Percentiles rank a stretch among this genome's conserved stretches.
These are phyloP conservation scores for Tardiomyces digboiensis DNA, from an alignment of 1,139 yeast genomes.

Conservation along the genomic window DNA sequence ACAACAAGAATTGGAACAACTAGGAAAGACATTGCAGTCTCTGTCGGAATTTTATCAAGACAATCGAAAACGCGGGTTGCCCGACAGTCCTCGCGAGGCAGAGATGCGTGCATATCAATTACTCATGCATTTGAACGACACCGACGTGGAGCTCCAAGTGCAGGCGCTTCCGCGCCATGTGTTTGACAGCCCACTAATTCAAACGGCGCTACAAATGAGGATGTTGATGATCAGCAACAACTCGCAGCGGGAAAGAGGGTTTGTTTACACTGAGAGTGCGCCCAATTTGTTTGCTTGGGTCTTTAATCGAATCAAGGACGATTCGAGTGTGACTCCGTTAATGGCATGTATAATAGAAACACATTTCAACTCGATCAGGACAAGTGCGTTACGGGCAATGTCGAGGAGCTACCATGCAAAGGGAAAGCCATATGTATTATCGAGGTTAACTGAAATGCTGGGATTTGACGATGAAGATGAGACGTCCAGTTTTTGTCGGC, in stretches of 20 bases:
- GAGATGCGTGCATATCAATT: slow-evolving; percentile 89
- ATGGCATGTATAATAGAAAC: slow-evolving; percentile 71
- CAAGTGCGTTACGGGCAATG: slow-evolving; percentile 64
- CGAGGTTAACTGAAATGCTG: slow-evolving; percentile 39
- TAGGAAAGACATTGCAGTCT: slow-evolving; percentile 86
- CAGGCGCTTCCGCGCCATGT: slow-evolving; percentile 58
- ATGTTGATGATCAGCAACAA: slow-evolving; percentile 57
- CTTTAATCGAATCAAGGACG: slow-evolving; percentile 41
- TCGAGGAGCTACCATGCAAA: slow-evolving; percentile 60
- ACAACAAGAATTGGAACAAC: slow-evolving; percentile 93
- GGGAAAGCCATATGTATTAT: slow-evolving; percentile 53
- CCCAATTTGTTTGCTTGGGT: slow-evolving; percentile 55
- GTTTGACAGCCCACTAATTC: slow-evolving; percentile 48
- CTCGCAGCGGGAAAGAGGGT: slow-evolving; percentile 41
- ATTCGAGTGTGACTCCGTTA: slow-evolving; percentile 52
- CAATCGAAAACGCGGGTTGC: slow-evolving; percentile 58
- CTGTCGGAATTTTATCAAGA: slow-evolving; percentile 82
- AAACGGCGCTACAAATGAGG: slow-evolving; percentile 62
- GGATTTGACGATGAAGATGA: slow-evolving; percentile 58
- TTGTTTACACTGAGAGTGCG: slow-evolving; percentile 48
- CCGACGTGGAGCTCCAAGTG: slow-evolving; percentile 71
- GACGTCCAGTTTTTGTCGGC: slow-evolving; percentile 45
- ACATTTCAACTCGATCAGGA: slow-evolving; percentile 70
- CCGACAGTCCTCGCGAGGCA: slow-evolving; percentile 59
- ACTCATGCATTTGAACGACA: slow-evolving; percentile 70